Conservation (phyloP, 257 asterid genomes). For the Solanum ossicruentum region DNA sequence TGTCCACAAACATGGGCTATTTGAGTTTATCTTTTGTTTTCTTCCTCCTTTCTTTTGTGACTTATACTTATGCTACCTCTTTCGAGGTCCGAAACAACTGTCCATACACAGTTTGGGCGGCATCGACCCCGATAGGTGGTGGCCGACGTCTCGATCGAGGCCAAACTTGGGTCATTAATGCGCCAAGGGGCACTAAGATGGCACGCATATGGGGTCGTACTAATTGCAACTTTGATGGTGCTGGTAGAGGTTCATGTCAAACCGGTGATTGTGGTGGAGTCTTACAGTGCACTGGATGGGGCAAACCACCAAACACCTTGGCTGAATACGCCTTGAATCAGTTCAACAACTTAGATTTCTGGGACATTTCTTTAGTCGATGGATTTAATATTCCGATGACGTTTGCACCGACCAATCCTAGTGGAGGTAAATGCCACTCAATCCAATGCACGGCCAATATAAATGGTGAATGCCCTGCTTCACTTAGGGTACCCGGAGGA, state of each 20-base stretch:
- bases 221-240: conserved; percentile 8
- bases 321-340: conserved; percentile 36
- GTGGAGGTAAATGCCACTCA: conserved; percentile 13
- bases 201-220: conserved; percentile 30
- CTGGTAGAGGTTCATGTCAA: conserved; percentile 10
- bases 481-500: conserved; percentile 24
- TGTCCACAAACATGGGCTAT: not conserved
- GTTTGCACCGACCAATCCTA: conserved; percentile 22
- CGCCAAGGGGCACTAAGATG: not conserved
- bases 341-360: conserved; percentile 14
- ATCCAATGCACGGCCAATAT: conserved; percentile 26
- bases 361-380: conserved; percentile 33
- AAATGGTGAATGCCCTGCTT: conserved; percentile 28
- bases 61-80: conserved; percentile 2
- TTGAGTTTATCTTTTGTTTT: not conserved
- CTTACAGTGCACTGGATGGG: conserved; percentile 1
- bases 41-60: not conserved
- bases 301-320: conserved; percentile 22
- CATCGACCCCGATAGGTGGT: conserved; percentile 16
- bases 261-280: conserved; percentile 27
- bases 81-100: conserved; percentile 18
- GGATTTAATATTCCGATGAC: conserved; percentile 51
- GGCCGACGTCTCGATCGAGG: not conserved
- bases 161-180: conserved; percentile 9
- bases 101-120: conserved; percentile 28